Percentiles rank a stretch among this genome's conserved stretches.
Evolutionary conservation across 148 eudicot species (phyloP).

Genomic region (Heliamphora exappendiculata): DNA sequence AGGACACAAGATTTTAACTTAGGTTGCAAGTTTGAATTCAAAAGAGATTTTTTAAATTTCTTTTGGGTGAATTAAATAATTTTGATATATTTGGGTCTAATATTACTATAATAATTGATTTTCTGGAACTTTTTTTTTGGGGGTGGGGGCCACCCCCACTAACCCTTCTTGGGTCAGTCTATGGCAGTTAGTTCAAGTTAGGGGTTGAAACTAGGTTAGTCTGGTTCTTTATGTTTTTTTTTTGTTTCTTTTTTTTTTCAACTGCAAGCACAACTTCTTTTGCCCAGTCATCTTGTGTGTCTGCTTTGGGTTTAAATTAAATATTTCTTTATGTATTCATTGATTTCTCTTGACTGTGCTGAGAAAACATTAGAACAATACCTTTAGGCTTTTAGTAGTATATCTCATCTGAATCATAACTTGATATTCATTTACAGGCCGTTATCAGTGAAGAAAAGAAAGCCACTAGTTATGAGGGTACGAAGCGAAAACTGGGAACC

Average conservation of each 20-base stretch:
- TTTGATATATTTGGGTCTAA: too few species aligned
- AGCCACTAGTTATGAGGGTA: conserved; percentile 45
- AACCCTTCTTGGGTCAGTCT: too few species aligned
- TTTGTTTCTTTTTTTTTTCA: not conserved
- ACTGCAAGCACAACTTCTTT: not conserved
- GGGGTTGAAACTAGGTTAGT: not conserved
- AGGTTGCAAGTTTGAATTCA: too few species aligned
- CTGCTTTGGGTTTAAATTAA: not conserved
- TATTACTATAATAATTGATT: too few species aligned
- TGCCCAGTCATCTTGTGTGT: not conserved
- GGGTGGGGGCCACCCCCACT: too few species aligned
- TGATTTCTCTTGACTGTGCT: not conserved
- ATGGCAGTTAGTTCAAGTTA: not conserved
- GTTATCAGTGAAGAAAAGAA: conserved; percentile 56
- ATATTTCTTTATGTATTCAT: not conserved
- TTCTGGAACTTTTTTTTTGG: too few species aligned
- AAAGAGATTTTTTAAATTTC: too few species aligned
- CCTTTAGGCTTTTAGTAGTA: not conserved
- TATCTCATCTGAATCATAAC: conserved; percentile 7
- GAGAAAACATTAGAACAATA: conserved; percentile 3
- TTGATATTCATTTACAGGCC: conserved; percentile 44
- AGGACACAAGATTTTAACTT: too few species aligned
- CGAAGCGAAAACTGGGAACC: conserved; percentile 1
- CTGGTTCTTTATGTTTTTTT: not conserved
- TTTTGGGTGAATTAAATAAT: too few species aligned